These are phyloP conservation scores for Oryza brachyantha DNA, from an alignment of 176 grass and related monocot species.

Conservation along the genomic window DNA sequence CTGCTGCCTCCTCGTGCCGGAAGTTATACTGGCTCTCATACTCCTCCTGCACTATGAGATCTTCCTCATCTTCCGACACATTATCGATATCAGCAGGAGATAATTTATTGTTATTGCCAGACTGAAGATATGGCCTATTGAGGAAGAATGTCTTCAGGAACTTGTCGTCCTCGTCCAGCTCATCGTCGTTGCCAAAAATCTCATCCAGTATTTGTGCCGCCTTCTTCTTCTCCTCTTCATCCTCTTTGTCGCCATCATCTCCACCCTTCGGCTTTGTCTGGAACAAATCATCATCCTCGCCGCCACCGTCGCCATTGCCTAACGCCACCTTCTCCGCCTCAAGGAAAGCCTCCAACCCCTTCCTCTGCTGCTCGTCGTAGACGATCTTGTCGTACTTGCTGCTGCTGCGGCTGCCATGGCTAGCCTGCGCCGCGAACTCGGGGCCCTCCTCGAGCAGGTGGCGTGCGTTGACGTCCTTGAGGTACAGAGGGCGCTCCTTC, in stretches of 20 bases:
- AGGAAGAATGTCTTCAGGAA: slow-evolving; percentile 81
- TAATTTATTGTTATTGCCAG: slow-evolving; percentile 28
- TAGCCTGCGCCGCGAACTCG: slow-evolving; percentile 50
- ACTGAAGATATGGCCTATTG: slow-evolving; percentile 56
- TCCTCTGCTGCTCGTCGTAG: slow-evolving; percentile 73
- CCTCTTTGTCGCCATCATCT: slow-evolving; percentile 29
- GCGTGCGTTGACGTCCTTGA: slow-evolving; percentile 86
- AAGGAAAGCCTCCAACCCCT: slow-evolving; percentile 66
- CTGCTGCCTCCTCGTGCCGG: slow-evolving; percentile 74
- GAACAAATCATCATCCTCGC: slow-evolving; percentile 51
- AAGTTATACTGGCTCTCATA: slow-evolving; percentile 60
- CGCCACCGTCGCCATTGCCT: slow-evolving; percentile 28
- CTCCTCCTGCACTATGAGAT: slow-evolving; percentile 57
- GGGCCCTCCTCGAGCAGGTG: slow-evolving; percentile 81
- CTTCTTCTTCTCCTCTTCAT: slow-evolving; percentile 52
- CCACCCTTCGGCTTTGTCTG: slow-evolving; percentile 41
- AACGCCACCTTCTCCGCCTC: slow-evolving; percentile 63
- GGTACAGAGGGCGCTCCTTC: slow-evolving; percentile 65
- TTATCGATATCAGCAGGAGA: slow-evolving; percentile 39
- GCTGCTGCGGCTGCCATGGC: slow-evolving; percentile 17
- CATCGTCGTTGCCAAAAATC: slow-evolving; percentile 65
- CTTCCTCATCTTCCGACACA: slow-evolving; percentile 63
- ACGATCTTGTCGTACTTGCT: slow-evolving; percentile 57
- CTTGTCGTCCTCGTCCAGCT: slow-evolving; percentile 65
- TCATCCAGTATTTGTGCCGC: slow-evolving; percentile 49